Conservation (phyloP, 129 eudicot genomes). For the Tanacetum coccineum region DNA sequence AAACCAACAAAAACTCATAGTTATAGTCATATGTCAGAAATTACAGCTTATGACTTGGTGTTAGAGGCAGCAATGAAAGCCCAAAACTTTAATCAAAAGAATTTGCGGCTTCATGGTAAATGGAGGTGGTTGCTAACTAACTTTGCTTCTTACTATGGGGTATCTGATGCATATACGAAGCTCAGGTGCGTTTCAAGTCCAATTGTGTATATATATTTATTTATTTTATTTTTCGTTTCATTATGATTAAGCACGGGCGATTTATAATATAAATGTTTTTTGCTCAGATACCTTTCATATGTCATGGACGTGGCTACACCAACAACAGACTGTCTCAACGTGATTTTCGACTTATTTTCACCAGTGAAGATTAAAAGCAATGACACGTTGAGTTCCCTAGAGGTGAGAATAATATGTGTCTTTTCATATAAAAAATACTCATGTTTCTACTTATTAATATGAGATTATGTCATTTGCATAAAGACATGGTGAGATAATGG, state of each 20-base stretch:
- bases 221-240: no score
- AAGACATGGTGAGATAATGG: no score
- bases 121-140: conserved; percentile 80
- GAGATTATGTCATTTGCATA: no score
- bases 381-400: conserved; percentile 65
- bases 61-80: conserved; percentile 76
- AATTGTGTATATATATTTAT: no score
- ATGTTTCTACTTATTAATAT: no score
- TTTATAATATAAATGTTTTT: conserved; percentile 1
- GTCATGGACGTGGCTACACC: conserved; percentile 95
- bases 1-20: no score
- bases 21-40: no score
- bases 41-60: conserved; percentile 73
- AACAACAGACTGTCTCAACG: conserved; percentile 67
- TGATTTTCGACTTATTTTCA: conserved; percentile 63
- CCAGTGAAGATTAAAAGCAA: conserved; percentile 53
- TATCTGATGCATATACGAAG: conserved; percentile 76
- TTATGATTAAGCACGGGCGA: not conserved
- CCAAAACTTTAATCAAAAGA: conserved; percentile 60
- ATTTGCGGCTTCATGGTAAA: conserved; percentile 56
- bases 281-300: conserved; percentile 72
- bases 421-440: no score
- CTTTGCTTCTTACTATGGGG: conserved; percentile 72
- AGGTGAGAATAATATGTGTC: conserved; percentile 55
- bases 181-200: conserved; percentile 43